Base-by-base conservation (phyloP, 257 asterid species). In the Solanum virginianum region DNA sequence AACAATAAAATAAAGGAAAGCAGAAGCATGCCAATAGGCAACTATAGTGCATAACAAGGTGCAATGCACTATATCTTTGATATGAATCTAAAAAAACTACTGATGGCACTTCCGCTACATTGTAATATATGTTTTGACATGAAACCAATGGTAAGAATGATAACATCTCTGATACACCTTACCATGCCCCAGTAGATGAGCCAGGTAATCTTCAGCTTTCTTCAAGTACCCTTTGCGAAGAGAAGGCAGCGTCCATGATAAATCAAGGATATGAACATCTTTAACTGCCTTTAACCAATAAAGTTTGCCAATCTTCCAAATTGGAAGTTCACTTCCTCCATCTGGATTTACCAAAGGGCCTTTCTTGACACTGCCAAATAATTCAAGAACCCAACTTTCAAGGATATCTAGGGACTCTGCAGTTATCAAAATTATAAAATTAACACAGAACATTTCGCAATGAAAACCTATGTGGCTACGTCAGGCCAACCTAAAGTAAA, bases 151-250 rank as follows among this genome's bases (percentile, higher is more conserved):
- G 55, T 69, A 71, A 71, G 24, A 81, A 81, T 43, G 39, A 62
- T 70, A 77, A 24, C 85, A 47, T 85, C 49, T 68, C 85, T 74
- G 83, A 70, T 65, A 81, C 80, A 85, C 57, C 91, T 90, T 89
- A 95, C 99, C 99, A 87, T 97, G 98, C 24, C 99, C 99, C 86
- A 95, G 97, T 69, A 97, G 94, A 91, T 95, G 98, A 87, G 97
- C 97, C 26, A 95, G 88, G 89, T 97, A 97, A 87, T 97, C 98
- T 91, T 95, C 99, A 87, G 94, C 93, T 90, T 93, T 97, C 90
- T 92, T 97, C 90, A 90, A 82, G 87, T 97, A 97, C 84, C 93
- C 97, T 83, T 92, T 93, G 83, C 92, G 92, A 80, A 97, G 89
- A 68, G 97, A 95, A 89, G 98, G 99, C 89, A 97, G 86, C 57